These are phyloP conservation scores for Lentinus brumalis DNA, from an alignment of 768 basidiomycete species.

Conservation along the genomic window DNA sequence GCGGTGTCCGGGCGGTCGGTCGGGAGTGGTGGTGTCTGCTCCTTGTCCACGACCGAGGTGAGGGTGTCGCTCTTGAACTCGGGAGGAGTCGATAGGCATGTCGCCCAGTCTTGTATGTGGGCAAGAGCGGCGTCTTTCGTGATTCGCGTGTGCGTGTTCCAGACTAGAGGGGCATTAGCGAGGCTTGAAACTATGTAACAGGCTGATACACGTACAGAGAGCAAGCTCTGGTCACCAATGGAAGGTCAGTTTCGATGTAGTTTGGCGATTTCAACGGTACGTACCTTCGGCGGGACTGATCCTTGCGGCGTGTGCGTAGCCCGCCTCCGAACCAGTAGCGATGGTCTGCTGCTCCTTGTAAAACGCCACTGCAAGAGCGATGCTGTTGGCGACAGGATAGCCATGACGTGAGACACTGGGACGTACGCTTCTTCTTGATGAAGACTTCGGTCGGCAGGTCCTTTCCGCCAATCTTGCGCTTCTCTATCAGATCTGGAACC, in stretches of 20 bases:
- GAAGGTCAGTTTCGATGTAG: not conserved
- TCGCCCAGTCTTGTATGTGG: constrained; percentile 58
- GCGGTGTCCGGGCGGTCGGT: constrained; percentile 47
- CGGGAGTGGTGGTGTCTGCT: constrained; percentile 12
- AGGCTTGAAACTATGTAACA: not conserved
- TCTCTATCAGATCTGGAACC: constrained; percentile 61
- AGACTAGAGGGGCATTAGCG: constrained; percentile 47
- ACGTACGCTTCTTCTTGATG: constrained; percentile 74
- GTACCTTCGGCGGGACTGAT: constrained; percentile 74
- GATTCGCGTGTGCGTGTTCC: constrained; percentile 76
- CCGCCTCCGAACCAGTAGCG: constrained; percentile 51
- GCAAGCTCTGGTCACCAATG: constrained; percentile 53
- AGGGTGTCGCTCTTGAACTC: constrained; percentile 36
- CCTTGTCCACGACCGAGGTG: not conserved
- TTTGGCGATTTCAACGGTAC: constrained; percentile 19
- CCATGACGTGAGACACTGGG: not conserved
- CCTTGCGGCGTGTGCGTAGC: constrained; percentile 56
- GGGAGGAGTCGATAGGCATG: constrained; percentile 47
- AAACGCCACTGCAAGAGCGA: constrained; percentile 56
- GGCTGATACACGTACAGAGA: constrained; percentile 52
- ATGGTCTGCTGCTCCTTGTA: constrained; percentile 69
- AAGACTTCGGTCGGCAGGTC: constrained; percentile 75
- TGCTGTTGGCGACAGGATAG: not conserved
- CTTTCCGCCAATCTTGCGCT: constrained; percentile 64
- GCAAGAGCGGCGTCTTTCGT: constrained; percentile 51